These are phyloP conservation scores for Tausonia pullulans DNA, from an alignment of 1,284 basidiomycete species.

Conservation along the genomic window DNA sequence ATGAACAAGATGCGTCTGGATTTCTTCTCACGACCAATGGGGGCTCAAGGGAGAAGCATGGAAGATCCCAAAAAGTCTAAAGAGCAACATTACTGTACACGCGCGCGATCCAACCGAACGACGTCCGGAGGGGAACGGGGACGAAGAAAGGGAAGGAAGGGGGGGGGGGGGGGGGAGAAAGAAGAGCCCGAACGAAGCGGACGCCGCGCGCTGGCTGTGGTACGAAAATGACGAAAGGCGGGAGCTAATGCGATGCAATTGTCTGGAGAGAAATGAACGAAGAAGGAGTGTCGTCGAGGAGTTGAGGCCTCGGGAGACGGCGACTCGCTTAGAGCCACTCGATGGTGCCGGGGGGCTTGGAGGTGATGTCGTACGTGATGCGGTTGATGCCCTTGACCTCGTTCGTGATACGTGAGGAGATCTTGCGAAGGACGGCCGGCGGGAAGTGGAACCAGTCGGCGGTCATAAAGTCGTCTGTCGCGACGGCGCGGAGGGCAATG, in stretches of 20 bases:
- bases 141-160: too few relatives aligned
- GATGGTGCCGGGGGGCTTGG: slow-evolving; percentile 76
- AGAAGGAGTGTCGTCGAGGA: not conserved
- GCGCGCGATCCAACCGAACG: too few relatives aligned
- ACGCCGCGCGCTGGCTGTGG: too few relatives aligned
- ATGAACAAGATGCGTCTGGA: too few relatives aligned
- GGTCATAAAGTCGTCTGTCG: slow-evolving; percentile 94
- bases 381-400: slow-evolving; percentile 90
- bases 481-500: slow-evolving; percentile 63
- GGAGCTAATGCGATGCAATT: not conserved
- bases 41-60: too few relatives aligned
- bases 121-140: too few relatives aligned
- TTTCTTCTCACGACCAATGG: too few relatives aligned
- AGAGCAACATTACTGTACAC: too few relatives aligned
- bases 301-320: not conserved
- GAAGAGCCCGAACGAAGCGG: too few relatives aligned
- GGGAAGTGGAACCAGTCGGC: slow-evolving; percentile 76
- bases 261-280: not conserved
- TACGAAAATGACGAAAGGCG: not conserved
- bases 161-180: too few relatives aligned
- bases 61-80: too few relatives aligned
- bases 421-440: slow-evolving; percentile 74
- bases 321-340: slow-evolving; percentile 5
- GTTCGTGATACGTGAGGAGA: slow-evolving; percentile 96
- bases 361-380: slow-evolving; percentile 92